Conservation (phyloP, 441 rosid species). For the Gossypium schwendimanii region DNA sequence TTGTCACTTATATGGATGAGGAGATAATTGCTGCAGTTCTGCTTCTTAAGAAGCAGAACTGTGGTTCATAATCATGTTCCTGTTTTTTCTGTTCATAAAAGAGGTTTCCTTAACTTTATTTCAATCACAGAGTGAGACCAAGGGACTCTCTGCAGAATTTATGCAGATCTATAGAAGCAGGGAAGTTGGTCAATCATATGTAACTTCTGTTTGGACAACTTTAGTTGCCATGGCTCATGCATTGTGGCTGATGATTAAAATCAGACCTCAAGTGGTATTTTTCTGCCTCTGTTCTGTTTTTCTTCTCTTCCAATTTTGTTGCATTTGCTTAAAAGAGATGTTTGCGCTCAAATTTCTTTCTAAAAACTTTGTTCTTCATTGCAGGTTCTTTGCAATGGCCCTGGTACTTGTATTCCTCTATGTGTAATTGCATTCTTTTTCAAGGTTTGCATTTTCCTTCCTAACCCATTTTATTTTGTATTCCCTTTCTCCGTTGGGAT, state of each 20-base stretch:
- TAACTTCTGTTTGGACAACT: constrained; percentile 78
- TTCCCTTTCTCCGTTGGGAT: not conserved
- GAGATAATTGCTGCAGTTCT: not conserved
- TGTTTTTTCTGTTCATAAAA: not conserved
- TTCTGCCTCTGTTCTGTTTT: constrained; percentile 11
- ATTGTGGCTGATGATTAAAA: constrained; percentile 57
- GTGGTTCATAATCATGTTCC: not conserved
- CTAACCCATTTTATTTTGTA: not conserved
- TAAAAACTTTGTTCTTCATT: constrained; percentile 1
- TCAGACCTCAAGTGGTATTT: constrained; percentile 80
- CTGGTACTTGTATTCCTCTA: constrained; percentile 84
- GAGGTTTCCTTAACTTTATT: constrained; percentile 10
- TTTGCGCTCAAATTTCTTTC: constrained; percentile 13
- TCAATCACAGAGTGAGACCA: constrained; percentile 29
- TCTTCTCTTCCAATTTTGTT: not conserved
- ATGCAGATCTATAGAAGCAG: constrained; percentile 80
- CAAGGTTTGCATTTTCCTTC: constrained; percentile 41
- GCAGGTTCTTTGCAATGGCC: constrained; percentile 89
- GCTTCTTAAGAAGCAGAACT: not conserved
- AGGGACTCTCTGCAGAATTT: constrained; percentile 35
- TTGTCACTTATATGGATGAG: too few relatives aligned
- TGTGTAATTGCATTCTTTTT: constrained; percentile 68
- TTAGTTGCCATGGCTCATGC: constrained; percentile 61
- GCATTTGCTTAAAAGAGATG: not conserved
- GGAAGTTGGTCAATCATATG: constrained; percentile 90